Evolutionary conservation across 2,329 filamentous ascomycete species (phyloP), one percentile per base, ranked within the genome.

Genomic region (Clonostachys sp.): DNA sequence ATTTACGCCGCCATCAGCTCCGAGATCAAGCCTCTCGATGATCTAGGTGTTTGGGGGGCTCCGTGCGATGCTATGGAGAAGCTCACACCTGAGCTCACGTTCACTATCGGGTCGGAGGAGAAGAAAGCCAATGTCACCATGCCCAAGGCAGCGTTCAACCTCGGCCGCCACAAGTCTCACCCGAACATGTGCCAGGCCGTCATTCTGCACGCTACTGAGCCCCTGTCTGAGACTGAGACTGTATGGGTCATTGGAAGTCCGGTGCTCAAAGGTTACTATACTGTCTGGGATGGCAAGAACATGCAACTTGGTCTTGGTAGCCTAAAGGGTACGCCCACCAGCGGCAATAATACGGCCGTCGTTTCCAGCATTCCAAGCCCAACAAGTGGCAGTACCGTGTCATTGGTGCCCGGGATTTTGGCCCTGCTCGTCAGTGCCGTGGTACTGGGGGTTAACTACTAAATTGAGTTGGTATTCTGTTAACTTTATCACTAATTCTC

Each of bases 191-290:
- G 65, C 48, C 62, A 66, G 52, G 59, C 54, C 8, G 53, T 67
- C 3, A 62, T 66, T 40, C 53, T 55, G 20, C 47, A 53, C 51
- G 56, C 61, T 5, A 41, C 43, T 0, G 41, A 52, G 14, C 44
- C 45, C 1, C 44, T 56, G 3, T 53, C 55, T 4, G 46, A 53
- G 0, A 40, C 49, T 1, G 54, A 53, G 1, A 51, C 54, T 0
- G 50, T 57, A 3, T 68, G 65, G 63, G 48, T 67, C 7, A 42
- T 64, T 9, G 65, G 66, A 0, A 60, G 56, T 1, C 61, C 64
- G 5, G 50, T 64, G 14, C 47, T 68, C 20, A 61, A 65, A 56
- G 51, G 56, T 12, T 66, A 66, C 46, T 67, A 67, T 46, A 68
- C 64, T 1, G 60, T 61, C 1, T 67, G 62, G 63, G 58, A 68